Base-by-base conservation (phyloP, 1,139 yeast genomes). In the Saccharomyces hybrid region DNA sequence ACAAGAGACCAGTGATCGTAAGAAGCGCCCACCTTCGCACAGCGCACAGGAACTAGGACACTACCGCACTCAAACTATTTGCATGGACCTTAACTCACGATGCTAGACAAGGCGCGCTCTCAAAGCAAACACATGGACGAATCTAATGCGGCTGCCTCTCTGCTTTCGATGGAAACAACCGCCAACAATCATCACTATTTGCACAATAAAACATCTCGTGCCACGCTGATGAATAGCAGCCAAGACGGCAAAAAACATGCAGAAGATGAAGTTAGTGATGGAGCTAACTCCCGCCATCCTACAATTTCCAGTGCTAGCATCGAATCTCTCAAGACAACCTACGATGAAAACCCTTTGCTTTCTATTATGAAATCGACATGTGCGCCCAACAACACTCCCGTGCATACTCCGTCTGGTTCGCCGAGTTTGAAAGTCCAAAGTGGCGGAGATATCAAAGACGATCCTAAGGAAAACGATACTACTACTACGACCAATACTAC, bases 301-400 rank as follows among this genome's bases (percentile, higher is more conserved):
- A 14, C 23, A 6, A 38, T 49, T 13, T 51, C 53, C 26, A 46
- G 48, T 7, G 38, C 51, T 13, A 38, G 51, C 31, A 59, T 59
- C 20, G 54, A 53, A 32, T 59, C 62, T 23, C 54, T 55, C 23
- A 55, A 54, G 28, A 55, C 61, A 3, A 44, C 55, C 3, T 55
- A 53, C 26, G 64, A 56, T 49, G 59, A 55, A 7, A 54, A 38
- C 23, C 44, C 44, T 38, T 26, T 38, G 13, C 23, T 38, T 5
- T 38, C 59, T 23, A 56, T 60, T 6, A 58, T 59, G 13, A 57
- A 59, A 49, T 61, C 61, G 3, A 63, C 66, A 2, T 56, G 60
- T 29, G 66, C 58, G 29, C 68, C 68, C 29, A 63, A 65, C 49
- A 65, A 65, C 53, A 64, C 68, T 16, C 68, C 68, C 2, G 64